Conservation (phyloP, 192 early-diverging fungal genomes). For the Linnemannia hyalina region DNA sequence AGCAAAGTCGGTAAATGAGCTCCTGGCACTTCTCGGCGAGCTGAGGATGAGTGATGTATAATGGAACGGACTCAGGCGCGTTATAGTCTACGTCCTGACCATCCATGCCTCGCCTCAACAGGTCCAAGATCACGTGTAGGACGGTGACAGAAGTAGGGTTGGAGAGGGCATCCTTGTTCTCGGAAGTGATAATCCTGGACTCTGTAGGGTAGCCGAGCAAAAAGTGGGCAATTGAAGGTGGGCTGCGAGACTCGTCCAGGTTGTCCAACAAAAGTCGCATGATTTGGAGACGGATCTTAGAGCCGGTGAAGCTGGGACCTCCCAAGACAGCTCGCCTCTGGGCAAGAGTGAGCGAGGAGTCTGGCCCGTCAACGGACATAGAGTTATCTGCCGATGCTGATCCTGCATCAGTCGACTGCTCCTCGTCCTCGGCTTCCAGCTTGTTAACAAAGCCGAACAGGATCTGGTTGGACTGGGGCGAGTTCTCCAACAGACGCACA, state of each 20-base stretch:
- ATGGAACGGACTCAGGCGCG: slow-evolving; percentile 50
- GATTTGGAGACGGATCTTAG: slow-evolving; percentile 82
- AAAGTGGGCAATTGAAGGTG: slow-evolving; percentile 89
- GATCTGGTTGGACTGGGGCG: slow-evolving; percentile 76
- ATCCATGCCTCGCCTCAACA: slow-evolving; percentile 67
- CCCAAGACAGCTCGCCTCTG: slow-evolving; percentile 39
- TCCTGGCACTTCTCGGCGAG: slow-evolving; percentile 92
- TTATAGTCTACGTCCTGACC: slow-evolving; percentile 47
- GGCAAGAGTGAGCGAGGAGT: slow-evolving; percentile 36
- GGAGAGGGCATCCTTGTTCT: slow-evolving; percentile 57
- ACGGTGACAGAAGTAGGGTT: slow-evolving; percentile 58
- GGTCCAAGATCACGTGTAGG: slow-evolving; percentile 74
- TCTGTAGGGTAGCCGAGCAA: slow-evolving; percentile 81
- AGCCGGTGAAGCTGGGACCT: slow-evolving; percentile 35
- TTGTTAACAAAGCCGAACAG: slow-evolving; percentile 82
- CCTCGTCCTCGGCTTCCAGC: slow-evolving; percentile 75
- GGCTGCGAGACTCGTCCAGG: slow-evolving; percentile 61
- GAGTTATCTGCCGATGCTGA: slow-evolving; percentile 9
- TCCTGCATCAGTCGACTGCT: slow-evolving; percentile 40
- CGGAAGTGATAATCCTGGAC: slow-evolving; percentile 44
- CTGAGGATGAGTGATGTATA: slow-evolving; percentile 78
- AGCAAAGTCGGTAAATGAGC: slow-evolving; percentile 86
- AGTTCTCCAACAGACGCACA: slow-evolving; percentile 75
- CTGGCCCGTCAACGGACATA: slow-evolving; percentile 52
- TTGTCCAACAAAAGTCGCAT: slow-evolving; percentile 89